These are phyloP conservation scores for Cladosporium colombiae DNA, from an alignment of 2,329 filamentous ascomycete genomes.

Conservation along the genomic window DNA sequence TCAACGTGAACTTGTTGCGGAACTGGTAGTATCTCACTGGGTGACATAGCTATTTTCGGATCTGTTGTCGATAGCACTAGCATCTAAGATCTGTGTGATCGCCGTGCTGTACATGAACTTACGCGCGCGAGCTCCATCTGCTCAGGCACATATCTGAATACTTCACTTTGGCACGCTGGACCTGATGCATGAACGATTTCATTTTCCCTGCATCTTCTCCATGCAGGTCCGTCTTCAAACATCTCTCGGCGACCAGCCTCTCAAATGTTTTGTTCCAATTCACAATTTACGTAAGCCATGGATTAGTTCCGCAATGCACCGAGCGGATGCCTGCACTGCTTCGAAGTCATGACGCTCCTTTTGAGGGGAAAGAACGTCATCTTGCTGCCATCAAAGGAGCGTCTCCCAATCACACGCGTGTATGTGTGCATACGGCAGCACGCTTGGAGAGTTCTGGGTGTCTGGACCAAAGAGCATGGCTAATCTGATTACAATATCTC, in stretches of 20 bases:
- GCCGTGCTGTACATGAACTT: not conserved
- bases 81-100: not conserved
- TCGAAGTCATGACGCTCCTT: not conserved
- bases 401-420: not conserved
- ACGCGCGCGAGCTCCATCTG: not conserved
- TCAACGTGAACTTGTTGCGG: not conserved
- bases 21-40: not conserved
- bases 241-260: not conserved
- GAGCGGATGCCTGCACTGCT: not conserved
- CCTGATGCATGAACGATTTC: not conserved
- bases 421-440: not conserved
- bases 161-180: not conserved
- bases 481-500: not conserved
- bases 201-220: not conserved
- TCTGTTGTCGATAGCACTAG: not conserved
- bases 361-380: slow-evolving; percentile 15
- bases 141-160: not conserved
- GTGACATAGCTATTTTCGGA: not conserved
- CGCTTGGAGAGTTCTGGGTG: not conserved
- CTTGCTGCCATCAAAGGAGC: not conserved
- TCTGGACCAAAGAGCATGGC: not conserved
- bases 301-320: not conserved
- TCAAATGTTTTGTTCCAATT: not conserved
- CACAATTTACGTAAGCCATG: not conserved
- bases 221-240: not conserved